These are phyloP conservation scores for Ambrosia hybrid DNA, from an alignment of 140 eudicot genomes.

Conservation along the genomic window DNA sequence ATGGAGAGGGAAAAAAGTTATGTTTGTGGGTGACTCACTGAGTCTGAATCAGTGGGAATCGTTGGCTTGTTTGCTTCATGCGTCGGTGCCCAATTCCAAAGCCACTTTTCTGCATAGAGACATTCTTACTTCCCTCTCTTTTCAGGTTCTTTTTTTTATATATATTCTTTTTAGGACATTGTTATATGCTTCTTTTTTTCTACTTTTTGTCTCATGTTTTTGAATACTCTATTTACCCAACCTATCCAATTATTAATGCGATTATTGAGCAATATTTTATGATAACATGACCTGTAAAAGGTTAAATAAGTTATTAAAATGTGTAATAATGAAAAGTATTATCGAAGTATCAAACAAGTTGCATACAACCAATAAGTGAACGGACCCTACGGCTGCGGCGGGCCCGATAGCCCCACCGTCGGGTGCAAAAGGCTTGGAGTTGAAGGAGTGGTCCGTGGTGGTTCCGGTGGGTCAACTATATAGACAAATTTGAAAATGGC, in stretches of 20 bases:
- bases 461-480: constrained; percentile 32
- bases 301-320: neutral
- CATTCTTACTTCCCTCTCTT: constrained; percentile 59
- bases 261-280: neutral
- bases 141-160: constrained; percentile 42
- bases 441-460: constrained; percentile 21
- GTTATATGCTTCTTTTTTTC: constrained; percentile 3
- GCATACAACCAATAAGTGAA: neutral
- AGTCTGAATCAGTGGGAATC: constrained; percentile 90
- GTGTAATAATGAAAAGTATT: neutral
- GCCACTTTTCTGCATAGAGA: constrained; percentile 37
- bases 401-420: constrained; percentile 32
- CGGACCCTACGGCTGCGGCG: constrained; percentile 8
- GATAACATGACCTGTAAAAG: constrained; percentile 4
- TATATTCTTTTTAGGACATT: constrained; percentile 17
- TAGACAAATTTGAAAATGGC: constrained; percentile 22
- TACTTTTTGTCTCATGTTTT: constrained; percentile 12
- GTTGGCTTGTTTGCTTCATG: constrained; percentile 83
- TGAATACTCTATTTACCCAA: neutral
- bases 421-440: constrained; percentile 22
- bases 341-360: neutral
- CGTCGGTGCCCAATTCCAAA: constrained; percentile 73
- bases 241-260: neutral
- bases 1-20: constrained; percentile 91
- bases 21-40: constrained; percentile 99